Evolutionary conservation across 1,284 basidiomycete species (phyloP).

Genomic region (Pholiota adiposa): DNA sequence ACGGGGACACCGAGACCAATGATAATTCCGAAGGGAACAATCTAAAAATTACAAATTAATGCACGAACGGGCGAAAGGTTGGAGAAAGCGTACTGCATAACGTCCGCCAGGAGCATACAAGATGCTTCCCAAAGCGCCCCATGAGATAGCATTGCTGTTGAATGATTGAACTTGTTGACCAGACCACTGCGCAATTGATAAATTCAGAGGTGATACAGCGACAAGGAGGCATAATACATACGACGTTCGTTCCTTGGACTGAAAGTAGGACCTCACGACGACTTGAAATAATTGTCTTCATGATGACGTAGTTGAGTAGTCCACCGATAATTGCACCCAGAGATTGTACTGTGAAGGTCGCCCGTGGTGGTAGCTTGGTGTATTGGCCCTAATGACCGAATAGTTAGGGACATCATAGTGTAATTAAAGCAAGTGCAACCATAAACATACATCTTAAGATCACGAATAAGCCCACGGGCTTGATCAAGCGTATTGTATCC

Average conservation of each 20-base stretch:
- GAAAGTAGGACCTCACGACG: slow-evolving; percentile 45
- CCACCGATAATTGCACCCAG: slow-evolving; percentile 53
- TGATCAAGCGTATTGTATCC: slow-evolving; percentile 50
- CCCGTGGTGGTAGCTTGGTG: slow-evolving; percentile 68
- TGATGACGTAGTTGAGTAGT: slow-evolving; percentile 49
- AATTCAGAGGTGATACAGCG: not conserved
- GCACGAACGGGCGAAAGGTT: not conserved
- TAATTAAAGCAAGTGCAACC: no score
- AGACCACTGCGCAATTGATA: slow-evolving; percentile 38
- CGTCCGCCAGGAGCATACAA: slow-evolving; percentile 52
- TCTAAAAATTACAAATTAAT: slow-evolving; percentile 27
- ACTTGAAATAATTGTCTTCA: slow-evolving; percentile 50
- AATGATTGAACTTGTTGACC: slow-evolving; percentile 53
- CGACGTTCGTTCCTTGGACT: slow-evolving; percentile 47
- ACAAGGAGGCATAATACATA: slow-evolving; percentile 13
- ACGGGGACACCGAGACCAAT: slow-evolving; percentile 56
- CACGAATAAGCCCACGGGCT: slow-evolving; percentile 44
- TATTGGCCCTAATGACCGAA: slow-evolving; percentile 45
- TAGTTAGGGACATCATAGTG: not conserved
- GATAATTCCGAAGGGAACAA: slow-evolving; percentile 56
- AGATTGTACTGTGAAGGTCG: slow-evolving; percentile 63
- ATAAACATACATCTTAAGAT: slow-evolving; percentile 48
- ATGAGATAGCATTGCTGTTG: slow-evolving; percentile 56
- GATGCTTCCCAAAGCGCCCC: slow-evolving; percentile 59
- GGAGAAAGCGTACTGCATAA: slow-evolving; percentile 44